These are phyloP conservation scores for Phlebiopsis gigantea DNA, from an alignment of 768 basidiomycete species.

Conservation along the genomic window DNA sequence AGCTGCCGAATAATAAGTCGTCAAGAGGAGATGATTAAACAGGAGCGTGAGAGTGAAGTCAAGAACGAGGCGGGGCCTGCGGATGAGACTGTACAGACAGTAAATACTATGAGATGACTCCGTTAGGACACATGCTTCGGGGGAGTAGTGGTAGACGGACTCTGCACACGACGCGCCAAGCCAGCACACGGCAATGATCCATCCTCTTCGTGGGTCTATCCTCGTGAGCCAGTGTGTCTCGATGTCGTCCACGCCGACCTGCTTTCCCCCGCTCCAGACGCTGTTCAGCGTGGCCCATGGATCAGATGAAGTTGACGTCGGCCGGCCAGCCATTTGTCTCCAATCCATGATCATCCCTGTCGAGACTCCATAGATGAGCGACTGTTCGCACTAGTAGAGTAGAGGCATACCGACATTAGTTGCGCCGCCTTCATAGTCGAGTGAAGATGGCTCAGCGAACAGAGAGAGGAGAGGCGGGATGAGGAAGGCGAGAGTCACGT, in stretches of 20 bases:
- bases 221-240: constrained; percentile 52
- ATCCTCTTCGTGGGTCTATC: constrained; percentile 76
- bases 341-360: constrained; percentile 94
- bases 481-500: constrained; percentile 80
- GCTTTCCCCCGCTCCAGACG: constrained; percentile 78
- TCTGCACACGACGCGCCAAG: constrained; percentile 74
- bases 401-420: constrained; percentile 59
- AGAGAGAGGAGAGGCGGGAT: constrained; percentile 72
- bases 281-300: constrained; percentile 64
- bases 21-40: constrained; percentile 89
- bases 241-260: constrained; percentile 57
- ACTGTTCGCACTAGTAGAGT: background rate
- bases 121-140: constrained; percentile 7
- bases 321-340: constrained; percentile 87
- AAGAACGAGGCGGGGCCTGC: constrained; percentile 88
- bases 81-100: constrained; percentile 82
- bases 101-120: constrained; percentile 44
- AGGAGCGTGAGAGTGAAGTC: constrained; percentile 90
- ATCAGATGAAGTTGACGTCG: constrained; percentile 60
- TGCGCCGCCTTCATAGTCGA: constrained; percentile 73
- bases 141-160: constrained; percentile 45
- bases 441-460: constrained; percentile 68
- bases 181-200: constrained; percentile 91
- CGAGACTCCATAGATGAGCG: background rate
- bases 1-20: constrained; percentile 83